phyloP scores from a whole-genome alignment of 2,329 filamentous ascomycete species.

The Fusarium sp. region DNA sequence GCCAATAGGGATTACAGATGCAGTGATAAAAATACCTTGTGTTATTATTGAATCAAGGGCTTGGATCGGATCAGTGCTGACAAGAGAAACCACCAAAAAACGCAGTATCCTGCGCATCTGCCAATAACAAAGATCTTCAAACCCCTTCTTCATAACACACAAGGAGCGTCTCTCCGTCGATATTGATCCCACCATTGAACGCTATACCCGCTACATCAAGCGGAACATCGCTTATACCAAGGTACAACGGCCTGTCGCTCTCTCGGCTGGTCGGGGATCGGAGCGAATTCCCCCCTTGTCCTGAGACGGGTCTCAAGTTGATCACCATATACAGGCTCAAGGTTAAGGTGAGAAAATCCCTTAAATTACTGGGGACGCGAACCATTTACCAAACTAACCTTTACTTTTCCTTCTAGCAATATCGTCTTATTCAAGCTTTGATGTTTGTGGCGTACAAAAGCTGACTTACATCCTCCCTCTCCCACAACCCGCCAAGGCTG shows the following conservation, averaged over 20 bases:
- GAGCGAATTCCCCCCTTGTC: background rate
- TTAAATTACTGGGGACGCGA: background rate
- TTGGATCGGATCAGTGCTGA: background rate
- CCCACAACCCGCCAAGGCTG: constrained; percentile 6
- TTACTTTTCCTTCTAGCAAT: background rate
- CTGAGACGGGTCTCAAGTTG: constrained; percentile 12
- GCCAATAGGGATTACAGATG: background rate
- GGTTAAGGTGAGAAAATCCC: background rate
- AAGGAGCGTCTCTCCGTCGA: background rate
- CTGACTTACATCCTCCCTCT: background rate
- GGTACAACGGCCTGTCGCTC: background rate
- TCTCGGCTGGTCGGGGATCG: constrained; percentile 1
- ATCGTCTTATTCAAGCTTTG: background rate
- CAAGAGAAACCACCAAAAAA: background rate
- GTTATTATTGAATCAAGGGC: background rate
- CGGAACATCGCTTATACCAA: background rate
- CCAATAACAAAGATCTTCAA: background rate
- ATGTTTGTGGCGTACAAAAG: background rate
- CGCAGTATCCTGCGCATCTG: background rate
- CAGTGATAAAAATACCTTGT: background rate
- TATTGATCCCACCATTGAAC: background rate
- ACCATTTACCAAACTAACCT: background rate
- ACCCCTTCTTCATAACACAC: background rate
- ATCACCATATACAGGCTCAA: constrained; percentile 8
- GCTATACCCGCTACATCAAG: background rate